Evolutionary conservation across 2,329 filamentous ascomycete species (phyloP).

Genomic region (Aspergillus ibericus): DNA sequence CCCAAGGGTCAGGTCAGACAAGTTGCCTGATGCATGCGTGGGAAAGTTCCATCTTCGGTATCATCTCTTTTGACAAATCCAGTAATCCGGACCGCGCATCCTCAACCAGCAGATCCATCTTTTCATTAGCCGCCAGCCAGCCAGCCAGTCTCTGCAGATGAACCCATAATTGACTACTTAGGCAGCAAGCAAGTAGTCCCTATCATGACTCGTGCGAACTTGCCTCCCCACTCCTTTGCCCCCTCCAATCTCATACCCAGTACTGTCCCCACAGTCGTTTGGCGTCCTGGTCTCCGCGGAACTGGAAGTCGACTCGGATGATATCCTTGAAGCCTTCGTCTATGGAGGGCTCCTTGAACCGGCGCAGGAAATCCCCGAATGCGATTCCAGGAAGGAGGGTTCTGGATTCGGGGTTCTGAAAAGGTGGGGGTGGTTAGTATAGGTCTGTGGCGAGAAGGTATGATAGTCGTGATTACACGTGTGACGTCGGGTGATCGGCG

Average conservation of each 20-base stretch:
- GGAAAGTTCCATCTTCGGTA: neutral
- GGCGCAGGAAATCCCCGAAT: constrained; percentile 71
- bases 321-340: constrained; percentile 86
- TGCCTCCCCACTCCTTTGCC: neutral
- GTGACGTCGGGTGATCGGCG: neutral
- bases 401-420: constrained; percentile 75
- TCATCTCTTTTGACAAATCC: neutral
- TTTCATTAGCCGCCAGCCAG: neutral
- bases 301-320: constrained; percentile 70
- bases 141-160: neutral
- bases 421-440: neutral
- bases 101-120: neutral
- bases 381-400: constrained; percentile 73
- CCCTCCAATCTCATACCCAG: constrained; percentile 56
- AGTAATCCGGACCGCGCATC: neutral
- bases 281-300: constrained; percentile 68
- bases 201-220: neutral
- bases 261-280: constrained; percentile 72
- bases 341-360: constrained; percentile 69
- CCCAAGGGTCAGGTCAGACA: neutral
- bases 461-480: neutral
- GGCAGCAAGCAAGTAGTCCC: neutral
- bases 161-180: neutral
- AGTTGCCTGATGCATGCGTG: neutral
- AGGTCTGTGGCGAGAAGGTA: neutral